Percentiles rank a stretch among this genome's conserved stretches.
Conservation (phyloP, 1,139 yeast genomes). For the Diutina rugosa region DNA sequence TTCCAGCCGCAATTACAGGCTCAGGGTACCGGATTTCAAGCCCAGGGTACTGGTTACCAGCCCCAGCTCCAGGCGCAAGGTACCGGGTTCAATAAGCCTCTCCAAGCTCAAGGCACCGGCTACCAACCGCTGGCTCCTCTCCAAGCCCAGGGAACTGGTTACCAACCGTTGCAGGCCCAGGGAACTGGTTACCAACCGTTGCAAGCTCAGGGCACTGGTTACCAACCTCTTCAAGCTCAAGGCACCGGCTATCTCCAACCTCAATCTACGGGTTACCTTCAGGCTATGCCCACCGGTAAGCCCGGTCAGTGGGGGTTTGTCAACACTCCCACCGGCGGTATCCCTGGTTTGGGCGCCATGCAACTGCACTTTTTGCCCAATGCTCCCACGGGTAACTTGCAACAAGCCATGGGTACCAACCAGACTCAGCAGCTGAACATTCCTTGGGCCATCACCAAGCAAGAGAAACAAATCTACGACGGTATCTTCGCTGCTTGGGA, state of each 20-base stretch:
- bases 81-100: slow-evolving; percentile 3
- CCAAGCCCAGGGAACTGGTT: slow-evolving; percentile 5
- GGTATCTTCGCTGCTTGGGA: slow-evolving; percentile 88
- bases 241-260: slow-evolving; percentile 18
- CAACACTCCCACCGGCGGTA: slow-evolving; percentile 58
- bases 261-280: slow-evolving; percentile 32
- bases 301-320: slow-evolving; percentile 83
- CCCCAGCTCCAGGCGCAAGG: neutral
- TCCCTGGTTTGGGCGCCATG: slow-evolving; percentile 68
- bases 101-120: slow-evolving; percentile 5
- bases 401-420: slow-evolving; percentile 32
- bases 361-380: slow-evolving; percentile 67
- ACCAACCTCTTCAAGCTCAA: slow-evolving; percentile 11
- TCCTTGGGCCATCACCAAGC: slow-evolving; percentile 69
- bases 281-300: slow-evolving; percentile 50
- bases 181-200: slow-evolving; percentile 11
- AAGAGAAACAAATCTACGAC: slow-evolving; percentile 79
- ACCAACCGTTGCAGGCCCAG: slow-evolving; percentile 6
- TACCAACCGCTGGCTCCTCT: slow-evolving; percentile 7
- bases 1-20: slow-evolving; percentile 8
- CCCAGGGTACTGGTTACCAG: slow-evolving; percentile 3
- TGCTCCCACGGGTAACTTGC: slow-evolving; percentile 29
- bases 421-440: slow-evolving; percentile 32
- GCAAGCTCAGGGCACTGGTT: slow-evolving; percentile 14
- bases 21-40: slow-evolving; percentile 5